Conservation (phyloP, 2,329 filamentous ascomycete genomes). For the Aspergillus japonicus region DNA sequence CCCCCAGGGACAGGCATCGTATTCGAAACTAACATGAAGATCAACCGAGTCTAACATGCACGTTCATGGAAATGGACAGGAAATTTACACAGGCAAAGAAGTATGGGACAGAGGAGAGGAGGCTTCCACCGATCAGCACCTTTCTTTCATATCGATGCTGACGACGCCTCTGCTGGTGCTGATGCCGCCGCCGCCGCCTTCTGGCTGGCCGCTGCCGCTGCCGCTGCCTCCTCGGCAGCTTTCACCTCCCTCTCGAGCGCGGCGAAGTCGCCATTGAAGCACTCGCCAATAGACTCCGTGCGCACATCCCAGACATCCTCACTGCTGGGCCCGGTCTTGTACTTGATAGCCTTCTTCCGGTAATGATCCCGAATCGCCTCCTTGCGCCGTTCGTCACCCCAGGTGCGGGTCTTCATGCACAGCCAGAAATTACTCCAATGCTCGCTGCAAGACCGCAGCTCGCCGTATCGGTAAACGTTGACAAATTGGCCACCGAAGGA, state of each 20-base stretch:
- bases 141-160: background rate
- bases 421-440: constrained; percentile 96
- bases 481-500: constrained; percentile 88
- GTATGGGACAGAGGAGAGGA: background rate
- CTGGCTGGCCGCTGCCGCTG: constrained; percentile 4
- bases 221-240: constrained; percentile 43
- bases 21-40: background rate
- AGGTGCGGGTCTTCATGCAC: constrained; percentile 81
- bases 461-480: constrained; percentile 83
- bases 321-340: constrained; percentile 70
- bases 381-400: constrained; percentile 59
- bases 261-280: constrained; percentile 47
- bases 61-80: background rate
- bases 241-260: constrained; percentile 44
- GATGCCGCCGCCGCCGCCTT: constrained; percentile 5
- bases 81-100: background rate
- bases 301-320: constrained; percentile 88
- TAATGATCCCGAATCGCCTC: constrained; percentile 65
- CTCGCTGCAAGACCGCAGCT: constrained; percentile 72
- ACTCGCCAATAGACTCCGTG: constrained; percentile 57
- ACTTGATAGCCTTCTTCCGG: constrained; percentile 63
- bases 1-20: constrained; percentile 6
- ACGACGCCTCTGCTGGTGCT: background rate
- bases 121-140: background rate
- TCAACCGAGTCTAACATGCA: background rate